Percentiles rank a stretch among this genome's conserved stretches.
Conservation (phyloP, 2,329 filamentous ascomycete genomes). For the Sporothrix brasiliensis region DNA sequence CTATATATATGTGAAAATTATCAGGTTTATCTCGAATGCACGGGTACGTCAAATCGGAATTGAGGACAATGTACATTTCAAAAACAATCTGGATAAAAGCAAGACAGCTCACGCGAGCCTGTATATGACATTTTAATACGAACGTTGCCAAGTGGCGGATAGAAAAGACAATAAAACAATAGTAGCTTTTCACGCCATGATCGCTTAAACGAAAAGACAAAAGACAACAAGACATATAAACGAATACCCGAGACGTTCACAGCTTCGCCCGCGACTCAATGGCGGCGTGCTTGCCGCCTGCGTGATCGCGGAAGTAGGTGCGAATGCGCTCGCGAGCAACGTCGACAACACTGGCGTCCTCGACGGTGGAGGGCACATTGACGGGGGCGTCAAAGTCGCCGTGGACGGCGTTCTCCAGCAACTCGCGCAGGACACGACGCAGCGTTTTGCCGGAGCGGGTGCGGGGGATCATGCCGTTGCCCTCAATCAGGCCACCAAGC, state of each 20-base stretch:
- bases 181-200: constrained; percentile 6
- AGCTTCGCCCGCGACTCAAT: constrained; percentile 57
- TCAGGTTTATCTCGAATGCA: no score
- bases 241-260: constrained; percentile 40
- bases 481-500: constrained; percentile 82
- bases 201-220: background rate
- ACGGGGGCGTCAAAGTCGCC: constrained; percentile 74
- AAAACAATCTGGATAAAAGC: background rate
- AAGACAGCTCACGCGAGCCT: background rate
- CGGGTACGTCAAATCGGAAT: no score
- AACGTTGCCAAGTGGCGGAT: background rate
- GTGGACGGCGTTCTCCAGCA: constrained; percentile 79
- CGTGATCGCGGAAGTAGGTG: constrained; percentile 70
- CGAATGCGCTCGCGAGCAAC: constrained; percentile 70
- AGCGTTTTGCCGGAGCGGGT: constrained; percentile 92
- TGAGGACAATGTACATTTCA: background rate
- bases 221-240: background rate
- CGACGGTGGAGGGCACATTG: constrained; percentile 78
- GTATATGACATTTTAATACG: background rate
- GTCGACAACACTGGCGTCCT: constrained; percentile 74
- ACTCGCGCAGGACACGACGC: constrained; percentile 75
- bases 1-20: no score
- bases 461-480: constrained; percentile 85
- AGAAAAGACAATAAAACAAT: background rate
- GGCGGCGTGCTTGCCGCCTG: constrained; percentile 45